phyloP scores from a whole-genome alignment of 1,284 basidiomycete genomes.

The Papiliotrema laurentii region DNA sequence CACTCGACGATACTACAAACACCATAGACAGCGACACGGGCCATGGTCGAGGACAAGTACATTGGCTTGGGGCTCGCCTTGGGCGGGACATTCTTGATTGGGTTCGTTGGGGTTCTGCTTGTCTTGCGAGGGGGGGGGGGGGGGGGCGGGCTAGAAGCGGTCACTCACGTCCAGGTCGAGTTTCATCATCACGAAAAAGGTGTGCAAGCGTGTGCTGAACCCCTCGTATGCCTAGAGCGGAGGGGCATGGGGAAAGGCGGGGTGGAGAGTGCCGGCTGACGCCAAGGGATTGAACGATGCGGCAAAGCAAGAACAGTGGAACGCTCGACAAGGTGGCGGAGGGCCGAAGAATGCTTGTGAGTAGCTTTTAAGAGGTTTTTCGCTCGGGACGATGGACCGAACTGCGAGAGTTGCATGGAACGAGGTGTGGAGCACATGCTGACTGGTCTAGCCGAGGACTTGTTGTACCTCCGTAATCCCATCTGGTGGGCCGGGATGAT shows the following conservation, averaged over 20 bases:
- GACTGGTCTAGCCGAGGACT: conserved; percentile 59
- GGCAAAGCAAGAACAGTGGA: conserved; percentile 54
- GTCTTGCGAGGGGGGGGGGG: background rate
- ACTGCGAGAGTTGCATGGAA: background rate
- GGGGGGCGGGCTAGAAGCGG: background rate
- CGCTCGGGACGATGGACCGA: background rate
- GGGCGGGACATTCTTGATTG: conserved; percentile 76
- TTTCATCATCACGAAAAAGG: conserved; percentile 97
- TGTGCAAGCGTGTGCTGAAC: conserved; percentile 36
- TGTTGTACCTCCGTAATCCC: conserved; percentile 83
- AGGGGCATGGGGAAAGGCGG: background rate
- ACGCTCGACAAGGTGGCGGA: conserved; percentile 17
- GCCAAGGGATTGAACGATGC: conserved; percentile 76
- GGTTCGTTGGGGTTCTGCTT: conserved; percentile 40
- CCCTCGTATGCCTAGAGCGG: background rate
- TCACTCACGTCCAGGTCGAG: conserved; percentile 54
- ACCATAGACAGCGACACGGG: too few species aligned
- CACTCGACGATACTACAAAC: too few species aligned
- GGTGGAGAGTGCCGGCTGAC: too few species aligned
- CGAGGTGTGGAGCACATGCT: too few species aligned
- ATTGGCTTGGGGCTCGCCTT: conserved; percentile 83
- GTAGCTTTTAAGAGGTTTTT: conserved; percentile 49
- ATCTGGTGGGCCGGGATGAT: conserved; percentile 98
- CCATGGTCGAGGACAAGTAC: conserved; percentile 85
- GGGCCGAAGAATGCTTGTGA: conserved; percentile 61